Evolutionary conservation across 495 filamentous ascomycete species (phyloP), one percentile per base, ranked within the genome.

Genomic region (Copromyces sp.): DNA sequence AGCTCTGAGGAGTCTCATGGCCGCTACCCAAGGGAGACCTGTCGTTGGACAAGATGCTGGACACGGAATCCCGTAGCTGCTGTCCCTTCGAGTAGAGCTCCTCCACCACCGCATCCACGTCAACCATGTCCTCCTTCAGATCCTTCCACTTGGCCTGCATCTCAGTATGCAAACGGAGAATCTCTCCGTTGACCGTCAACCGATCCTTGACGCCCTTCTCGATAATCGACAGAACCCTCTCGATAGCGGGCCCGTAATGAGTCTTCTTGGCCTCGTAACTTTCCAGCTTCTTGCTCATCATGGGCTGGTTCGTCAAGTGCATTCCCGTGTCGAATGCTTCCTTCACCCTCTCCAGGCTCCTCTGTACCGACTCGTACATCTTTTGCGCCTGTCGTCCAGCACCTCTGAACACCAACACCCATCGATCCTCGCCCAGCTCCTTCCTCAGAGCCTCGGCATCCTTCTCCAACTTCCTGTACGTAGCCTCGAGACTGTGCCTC

Each of bases 221-320:
- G 61, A 98, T 97, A 79, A 98, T 95, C 24, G 88, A 87, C 53
- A 98, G 82, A 14, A 98, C 93, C 65, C 93, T 89, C 78, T 94
- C 93, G 76, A 99, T 97, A 3, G 95, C 93, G n/a, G 93, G 92
- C 8, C 94, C 90, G 78, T 98, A 99, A 79, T 98, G 95, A 74
- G 89, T 89, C 80, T 94, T 97, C 84, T 98, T 99, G 35, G 93
- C 92, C 81, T 98, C 94, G 81, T 97, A 98, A 72, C 86, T 96
- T 81, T 97, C 94, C 32, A 97, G 90, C 78, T 91, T 94, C 81
- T 93, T 94, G 70, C 86, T 86, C 77, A 94, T 85, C 1, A 83
- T 81, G 0, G 88, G 83, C 29, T 87, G 87, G 73, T 92, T 92
- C 38, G 89, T 90, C 29, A 93, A 79, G 65, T 94, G 90, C 73